Base-by-base conservation (phyloP, 176 grass and related monocot species). In the Musa itinerans region DNA sequence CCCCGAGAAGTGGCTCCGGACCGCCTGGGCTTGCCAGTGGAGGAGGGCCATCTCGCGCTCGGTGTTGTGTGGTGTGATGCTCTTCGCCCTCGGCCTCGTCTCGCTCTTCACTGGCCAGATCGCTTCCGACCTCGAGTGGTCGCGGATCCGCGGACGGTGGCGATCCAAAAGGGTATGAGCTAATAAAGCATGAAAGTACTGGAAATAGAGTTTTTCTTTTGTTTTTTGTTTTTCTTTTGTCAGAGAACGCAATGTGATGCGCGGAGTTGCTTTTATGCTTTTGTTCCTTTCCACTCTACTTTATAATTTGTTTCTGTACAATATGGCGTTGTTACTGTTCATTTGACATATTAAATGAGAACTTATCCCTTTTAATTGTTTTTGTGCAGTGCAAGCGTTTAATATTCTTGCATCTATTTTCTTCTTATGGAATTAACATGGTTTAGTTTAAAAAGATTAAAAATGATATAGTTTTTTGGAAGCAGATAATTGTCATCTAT, bases 31-130 rank as follows among this genome's bases (percentile, higher is more conserved):
- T 51, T 70, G 23, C 52, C 53, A 53, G 51, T 17, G 56, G 53
- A 74, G 20, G 53, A 58, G 72, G 23, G 24, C 53, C 17, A 11
- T 55, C 14, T 84, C 81, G 23, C 90, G 78, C 3, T 85, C 89
- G 8, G 51, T 91, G 14, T 74, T 86, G 63, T 75, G 89, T 10
- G 94, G 90, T 11, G 62, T 78, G 51, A 81, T 87, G 20, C 86
- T 93, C 2, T 91, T 98, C 67, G 48, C 77, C 9, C 75, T 98
- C 63, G 94, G 88, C 50, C 83, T 98, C 2, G 78, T 93, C 66
- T 98, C 94, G 9, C 82, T 98, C 43, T 81, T 98, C 54, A 91
- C 85, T 14, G 94, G 94, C 1, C 86, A 98, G 69, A 84, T 98
- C 53, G 88, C 92, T 53, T 84, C 94, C 54, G 84, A 93, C 75